phyloP scores from a whole-genome alignment of 805 yeast genomes.

The Candida pseudoglaebosa region DNA sequence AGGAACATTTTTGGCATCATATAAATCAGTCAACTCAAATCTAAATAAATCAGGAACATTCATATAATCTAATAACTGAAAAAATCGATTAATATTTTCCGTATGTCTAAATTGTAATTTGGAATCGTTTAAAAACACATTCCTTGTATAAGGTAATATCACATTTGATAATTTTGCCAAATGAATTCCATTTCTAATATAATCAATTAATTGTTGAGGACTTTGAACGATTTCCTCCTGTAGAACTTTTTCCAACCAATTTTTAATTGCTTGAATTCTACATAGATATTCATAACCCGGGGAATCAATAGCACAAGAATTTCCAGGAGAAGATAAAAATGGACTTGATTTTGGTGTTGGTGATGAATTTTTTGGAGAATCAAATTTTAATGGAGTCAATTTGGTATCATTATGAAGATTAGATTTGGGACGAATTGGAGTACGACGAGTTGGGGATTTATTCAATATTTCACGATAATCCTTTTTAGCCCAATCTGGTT shows the following conservation, averaged over 20 bases:
- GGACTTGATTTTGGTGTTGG: slow-evolving; percentile 12
- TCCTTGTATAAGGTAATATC: slow-evolving; percentile 62
- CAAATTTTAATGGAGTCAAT: slow-evolving; percentile 7
- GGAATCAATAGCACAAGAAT: slow-evolving; percentile 25
- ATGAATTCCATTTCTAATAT: slow-evolving; percentile 78
- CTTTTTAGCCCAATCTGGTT: slow-evolving; percentile 20
- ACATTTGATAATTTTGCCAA: slow-evolving; percentile 74
- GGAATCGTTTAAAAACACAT: slow-evolving; percentile 50
- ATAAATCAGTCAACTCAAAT: slow-evolving; percentile 89
- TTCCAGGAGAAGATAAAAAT: slow-evolving; percentile 26
- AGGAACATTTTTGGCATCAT: slow-evolving; percentile 88
- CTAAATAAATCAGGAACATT: slow-evolving; percentile 83
- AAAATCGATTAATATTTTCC: slow-evolving; percentile 85
- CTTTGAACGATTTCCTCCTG: slow-evolving; percentile 52
- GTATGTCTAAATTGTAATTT: slow-evolving; percentile 81
- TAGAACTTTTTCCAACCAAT: slow-evolving; percentile 69
- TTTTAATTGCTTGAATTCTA: slow-evolving; percentile 74
- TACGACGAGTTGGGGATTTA: slow-evolving; percentile 11
- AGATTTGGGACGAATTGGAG: slow-evolving; percentile 5
- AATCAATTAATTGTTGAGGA: slow-evolving; percentile 57
- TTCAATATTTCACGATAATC: slow-evolving; percentile 16
- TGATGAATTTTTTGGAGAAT: slow-evolving; percentile 11
- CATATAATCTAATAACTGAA: slow-evolving; percentile 62
- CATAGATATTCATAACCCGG: slow-evolving; percentile 71
- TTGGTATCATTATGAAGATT: slow-evolving; percentile 5